Evolutionary conservation across 2,329 filamentous ascomycete genomes (phyloP).

Genomic region (Aspergillus niger): DNA sequence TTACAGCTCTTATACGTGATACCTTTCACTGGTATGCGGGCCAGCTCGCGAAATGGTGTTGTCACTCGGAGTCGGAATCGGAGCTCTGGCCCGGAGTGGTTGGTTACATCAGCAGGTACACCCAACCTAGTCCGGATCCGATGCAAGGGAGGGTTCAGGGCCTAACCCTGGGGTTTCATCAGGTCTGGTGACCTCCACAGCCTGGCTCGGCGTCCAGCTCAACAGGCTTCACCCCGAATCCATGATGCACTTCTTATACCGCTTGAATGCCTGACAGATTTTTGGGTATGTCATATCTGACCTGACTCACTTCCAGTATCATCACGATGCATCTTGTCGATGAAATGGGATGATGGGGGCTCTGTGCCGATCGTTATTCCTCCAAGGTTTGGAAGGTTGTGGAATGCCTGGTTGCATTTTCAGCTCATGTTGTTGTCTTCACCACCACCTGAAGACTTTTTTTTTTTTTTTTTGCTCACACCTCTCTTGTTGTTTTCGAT

Average conservation of each 20-base stretch:
- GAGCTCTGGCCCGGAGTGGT: background rate
- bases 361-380: constrained; percentile 1
- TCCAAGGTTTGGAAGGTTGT: background rate
- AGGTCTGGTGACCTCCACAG: constrained; percentile 25
- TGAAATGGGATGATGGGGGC: constrained; percentile 6
- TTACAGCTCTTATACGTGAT: background rate
- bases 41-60: background rate
- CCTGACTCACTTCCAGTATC: constrained; percentile 17
- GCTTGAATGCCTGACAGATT: constrained; percentile 26
- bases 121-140: constrained; percentile 26
- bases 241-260: constrained; percentile 14
- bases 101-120: constrained; percentile 22
- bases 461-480: constrained; percentile 16
- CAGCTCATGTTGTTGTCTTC: background rate
- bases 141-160: constrained; percentile 33
- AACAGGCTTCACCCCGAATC: constrained; percentile 10
- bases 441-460: background rate
- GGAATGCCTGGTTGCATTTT: constrained; percentile 1
- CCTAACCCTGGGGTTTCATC: constrained; percentile 27
- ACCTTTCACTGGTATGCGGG: background rate
- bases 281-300: constrained; percentile 28
- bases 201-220: constrained; percentile 16
- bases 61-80: background rate
- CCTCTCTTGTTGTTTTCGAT: constrained; percentile 14
- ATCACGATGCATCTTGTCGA: constrained; percentile 14